Evolutionary conservation across 176 grass and related monocot species (phyloP).

Genomic region (Cenchrus purpureus): DNA sequence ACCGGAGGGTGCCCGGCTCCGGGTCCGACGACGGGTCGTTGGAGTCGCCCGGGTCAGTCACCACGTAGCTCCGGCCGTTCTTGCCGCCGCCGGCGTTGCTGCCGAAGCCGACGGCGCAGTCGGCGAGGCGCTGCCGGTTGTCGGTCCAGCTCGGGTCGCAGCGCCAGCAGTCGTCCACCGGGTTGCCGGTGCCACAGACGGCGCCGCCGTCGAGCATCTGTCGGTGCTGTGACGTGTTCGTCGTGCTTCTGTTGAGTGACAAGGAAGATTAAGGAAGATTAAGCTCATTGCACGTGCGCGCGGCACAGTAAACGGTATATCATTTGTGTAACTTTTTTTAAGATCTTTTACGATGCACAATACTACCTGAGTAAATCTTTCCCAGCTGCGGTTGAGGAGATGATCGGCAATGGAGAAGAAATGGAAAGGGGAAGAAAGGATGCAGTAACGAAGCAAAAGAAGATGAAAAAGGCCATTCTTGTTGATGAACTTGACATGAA

Average conservation of each 20-base stretch:
- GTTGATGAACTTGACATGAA: not conserved
- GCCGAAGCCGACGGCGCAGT: conserved; percentile 57
- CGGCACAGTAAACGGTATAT: too few species aligned
- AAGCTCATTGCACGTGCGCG: not conserved
- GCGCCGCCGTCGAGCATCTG: not conserved
- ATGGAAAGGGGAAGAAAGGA: not conserved
- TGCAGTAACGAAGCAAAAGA: not conserved
- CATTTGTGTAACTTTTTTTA: too few species aligned
- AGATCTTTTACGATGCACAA: too few species aligned
- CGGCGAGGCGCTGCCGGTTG: conserved; percentile 50
- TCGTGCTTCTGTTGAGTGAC: not conserved
- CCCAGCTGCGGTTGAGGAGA: not conserved
- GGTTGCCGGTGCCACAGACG: conserved; percentile 49
- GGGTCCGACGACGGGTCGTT: conserved; percentile 11
- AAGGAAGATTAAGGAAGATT: not conserved
- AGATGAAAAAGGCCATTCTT: conserved; percentile 5
- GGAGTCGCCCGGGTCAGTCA: conserved; percentile 49
- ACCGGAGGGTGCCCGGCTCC: conserved; percentile 43
- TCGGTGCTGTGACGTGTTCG: not conserved
- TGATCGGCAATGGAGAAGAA: not conserved
- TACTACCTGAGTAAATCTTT: conserved; percentile 24
- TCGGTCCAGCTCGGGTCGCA: conserved; percentile 47
- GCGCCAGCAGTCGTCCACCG: conserved; percentile 64
- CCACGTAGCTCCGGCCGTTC: conserved; percentile 41
- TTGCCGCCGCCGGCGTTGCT: conserved; percentile 42